Percentiles rank a stretch among this genome's conserved stretches.
phyloP scores from a whole-genome alignment of 176 grass and related monocot genomes.

The Triticum turgidum region DNA sequence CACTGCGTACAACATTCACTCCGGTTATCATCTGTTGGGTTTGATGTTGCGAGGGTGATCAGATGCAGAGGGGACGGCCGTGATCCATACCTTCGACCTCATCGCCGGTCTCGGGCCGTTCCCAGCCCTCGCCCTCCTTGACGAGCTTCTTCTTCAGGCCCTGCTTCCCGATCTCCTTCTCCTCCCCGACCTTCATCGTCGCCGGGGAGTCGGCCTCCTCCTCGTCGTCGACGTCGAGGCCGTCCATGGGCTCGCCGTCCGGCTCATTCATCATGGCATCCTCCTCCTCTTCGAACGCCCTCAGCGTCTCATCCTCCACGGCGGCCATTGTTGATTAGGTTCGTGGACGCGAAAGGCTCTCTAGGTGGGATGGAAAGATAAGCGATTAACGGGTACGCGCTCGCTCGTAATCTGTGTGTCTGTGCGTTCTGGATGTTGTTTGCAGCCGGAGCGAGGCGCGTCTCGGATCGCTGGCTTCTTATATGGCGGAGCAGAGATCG shows the following conservation, averaged over 20 bases:
- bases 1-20: conserved; percentile 31
- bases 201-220: neutral
- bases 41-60: neutral
- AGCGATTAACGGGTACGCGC: neutral
- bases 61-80: neutral
- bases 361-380: neutral
- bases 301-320: conserved; percentile 8
- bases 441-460: neutral
- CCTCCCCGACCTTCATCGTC: conserved; percentile 60
- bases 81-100: conserved; percentile 68
- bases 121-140: conserved; percentile 77
- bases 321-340: neutral
- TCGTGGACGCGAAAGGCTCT: neutral
- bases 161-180: conserved; percentile 85
- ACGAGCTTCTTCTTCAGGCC: conserved; percentile 82
- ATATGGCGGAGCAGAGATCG: neutral
- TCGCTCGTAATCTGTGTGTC: neutral
- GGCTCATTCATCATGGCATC: conserved; percentile 35
- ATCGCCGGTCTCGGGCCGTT: conserved; percentile 69
- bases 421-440: neutral
- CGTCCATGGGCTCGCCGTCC: conserved; percentile 20
- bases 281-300: conserved; percentile 12
- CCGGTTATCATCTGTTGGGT: neutral
- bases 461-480: neutral
- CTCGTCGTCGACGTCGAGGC: conserved; percentile 20